phyloP scores from a whole-genome alignment of 2,329 filamentous ascomycete genomes.

The Cercospora janseana region DNA sequence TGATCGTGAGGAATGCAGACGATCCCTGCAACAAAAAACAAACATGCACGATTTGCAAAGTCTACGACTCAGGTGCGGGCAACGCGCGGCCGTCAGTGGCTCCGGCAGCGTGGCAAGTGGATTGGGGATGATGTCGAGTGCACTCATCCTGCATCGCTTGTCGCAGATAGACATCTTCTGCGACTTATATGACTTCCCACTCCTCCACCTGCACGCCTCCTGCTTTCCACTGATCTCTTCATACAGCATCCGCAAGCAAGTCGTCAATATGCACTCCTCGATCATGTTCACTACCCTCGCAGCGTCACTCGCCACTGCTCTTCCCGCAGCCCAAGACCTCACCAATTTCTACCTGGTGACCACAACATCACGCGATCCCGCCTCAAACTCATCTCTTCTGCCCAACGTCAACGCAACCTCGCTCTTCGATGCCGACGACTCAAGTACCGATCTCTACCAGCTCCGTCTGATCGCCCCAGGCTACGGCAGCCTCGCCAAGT shows the following conservation, averaged over 20 bases:
- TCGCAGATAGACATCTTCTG: not conserved
- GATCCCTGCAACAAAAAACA: no score
- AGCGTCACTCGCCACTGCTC: conserved; percentile 13
- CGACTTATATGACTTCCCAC: not conserved
- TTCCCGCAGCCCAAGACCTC: conserved; percentile 13
- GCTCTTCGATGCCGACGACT: conserved; percentile 41
- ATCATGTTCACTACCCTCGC: conserved; percentile 13
- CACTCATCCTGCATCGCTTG: not conserved
- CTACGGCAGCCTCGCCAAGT: conserved; percentile 42
- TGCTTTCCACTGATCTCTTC: not conserved
- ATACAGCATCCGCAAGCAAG: not conserved
- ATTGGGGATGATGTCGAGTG: not conserved
- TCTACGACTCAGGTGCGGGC: not conserved
- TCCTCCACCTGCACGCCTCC: not conserved
- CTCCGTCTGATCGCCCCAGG: conserved; percentile 42
- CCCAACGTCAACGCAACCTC: conserved; percentile 41
- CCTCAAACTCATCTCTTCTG: conserved; percentile 36
- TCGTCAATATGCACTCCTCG: conserved; percentile 12
- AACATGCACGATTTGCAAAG: no score
- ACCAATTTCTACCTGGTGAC: conserved; percentile 44
- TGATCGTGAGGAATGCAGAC: no score
- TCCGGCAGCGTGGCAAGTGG: conserved; percentile 4
- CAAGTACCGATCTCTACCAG: conserved; percentile 34
- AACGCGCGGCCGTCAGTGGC: not conserved
- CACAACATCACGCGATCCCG: conserved; percentile 33